phyloP scores from a whole-genome alignment of 306 rosid genomes.

The Delonix regia region DNA sequence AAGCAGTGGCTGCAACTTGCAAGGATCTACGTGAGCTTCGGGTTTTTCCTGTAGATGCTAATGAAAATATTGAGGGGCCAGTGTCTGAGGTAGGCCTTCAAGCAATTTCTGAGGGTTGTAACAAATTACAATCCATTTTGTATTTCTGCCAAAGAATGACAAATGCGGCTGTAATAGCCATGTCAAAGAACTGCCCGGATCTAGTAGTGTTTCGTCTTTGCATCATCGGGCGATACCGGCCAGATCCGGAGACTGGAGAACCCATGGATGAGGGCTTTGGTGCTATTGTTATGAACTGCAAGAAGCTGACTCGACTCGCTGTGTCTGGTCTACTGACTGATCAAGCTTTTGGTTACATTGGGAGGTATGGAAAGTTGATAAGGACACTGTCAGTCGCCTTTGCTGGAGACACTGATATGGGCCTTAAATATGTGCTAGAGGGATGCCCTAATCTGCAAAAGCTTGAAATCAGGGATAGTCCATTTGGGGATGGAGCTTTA shows the following conservation, averaged over 20 bases:
- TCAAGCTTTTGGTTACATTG: conserved; percentile 69
- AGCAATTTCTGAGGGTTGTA: conserved; percentile 82
- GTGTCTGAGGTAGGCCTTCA: conserved; percentile 77
- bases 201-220: conserved; percentile 80
- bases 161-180: conserved; percentile 73
- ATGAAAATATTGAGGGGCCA: conserved; percentile 69
- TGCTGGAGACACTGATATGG: conserved; percentile 76
- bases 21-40: conserved; percentile 79
- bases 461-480: conserved; percentile 88
- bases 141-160: conserved; percentile 85
- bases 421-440: conserved; percentile 67
- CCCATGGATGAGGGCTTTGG: conserved; percentile 96
- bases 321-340: conserved; percentile 82
- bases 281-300: conserved; percentile 89
- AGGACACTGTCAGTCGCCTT: conserved; percentile 88
- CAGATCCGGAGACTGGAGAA: conserved; percentile 59
- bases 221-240: conserved; percentile 72
- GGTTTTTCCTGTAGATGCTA: conserved; percentile 65
- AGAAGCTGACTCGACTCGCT: conserved; percentile 87
- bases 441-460: conserved; percentile 81
- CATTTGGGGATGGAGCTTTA: conserved; percentile 80
- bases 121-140: conserved; percentile 64
- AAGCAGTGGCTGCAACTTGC: conserved; percentile 84
- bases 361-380: conserved; percentile 69
- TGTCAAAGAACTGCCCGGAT: conserved; percentile 82